These are phyloP conservation scores for Candida labiduridarum DNA, from an alignment of 1,139 yeast species.

Conservation along the genomic window DNA sequence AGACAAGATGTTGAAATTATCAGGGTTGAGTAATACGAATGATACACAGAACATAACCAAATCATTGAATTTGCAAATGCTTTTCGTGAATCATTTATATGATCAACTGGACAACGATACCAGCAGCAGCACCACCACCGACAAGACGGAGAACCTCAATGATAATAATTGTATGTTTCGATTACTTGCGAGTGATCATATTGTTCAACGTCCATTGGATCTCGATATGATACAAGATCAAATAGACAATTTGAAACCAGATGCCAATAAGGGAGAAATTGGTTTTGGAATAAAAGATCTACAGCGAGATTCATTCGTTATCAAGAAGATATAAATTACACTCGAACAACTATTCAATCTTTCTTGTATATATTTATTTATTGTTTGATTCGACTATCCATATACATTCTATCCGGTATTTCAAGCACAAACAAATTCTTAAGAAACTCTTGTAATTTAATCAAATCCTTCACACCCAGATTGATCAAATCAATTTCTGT, in stretches of 20 bases:
- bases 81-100: constrained; percentile 48
- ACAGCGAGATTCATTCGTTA: constrained; percentile 7
- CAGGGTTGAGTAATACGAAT: constrained; percentile 38
- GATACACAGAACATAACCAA: constrained; percentile 25
- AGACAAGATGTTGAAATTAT: constrained; percentile 39
- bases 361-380: not conserved
- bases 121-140: too few species aligned
- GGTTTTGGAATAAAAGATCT: constrained; percentile 13
- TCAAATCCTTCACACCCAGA: constrained; percentile 64
- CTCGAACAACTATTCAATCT: too few species aligned
- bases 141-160: constrained; percentile 9
- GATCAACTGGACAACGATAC: constrained; percentile 19
- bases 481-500: constrained; percentile 77
- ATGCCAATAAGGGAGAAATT: constrained; percentile 33
- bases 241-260: constrained; percentile 23
- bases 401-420: constrained; percentile 75
- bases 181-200: constrained; percentile 37
- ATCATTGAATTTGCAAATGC: constrained; percentile 47
- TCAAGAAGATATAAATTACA: not conserved
- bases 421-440: constrained; percentile 66
- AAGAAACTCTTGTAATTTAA: constrained; percentile 63
- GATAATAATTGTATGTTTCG: constrained; percentile 34
- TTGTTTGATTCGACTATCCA: constrained; percentile 62
- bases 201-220: constrained; percentile 25
- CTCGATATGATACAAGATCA: constrained; percentile 25